A percentile compares a stretch with the other conserved stretches of the same genome.
phyloP scores from a whole-genome alignment of 495 filamentous ascomycete species.

The Xylaria bambusicola region DNA sequence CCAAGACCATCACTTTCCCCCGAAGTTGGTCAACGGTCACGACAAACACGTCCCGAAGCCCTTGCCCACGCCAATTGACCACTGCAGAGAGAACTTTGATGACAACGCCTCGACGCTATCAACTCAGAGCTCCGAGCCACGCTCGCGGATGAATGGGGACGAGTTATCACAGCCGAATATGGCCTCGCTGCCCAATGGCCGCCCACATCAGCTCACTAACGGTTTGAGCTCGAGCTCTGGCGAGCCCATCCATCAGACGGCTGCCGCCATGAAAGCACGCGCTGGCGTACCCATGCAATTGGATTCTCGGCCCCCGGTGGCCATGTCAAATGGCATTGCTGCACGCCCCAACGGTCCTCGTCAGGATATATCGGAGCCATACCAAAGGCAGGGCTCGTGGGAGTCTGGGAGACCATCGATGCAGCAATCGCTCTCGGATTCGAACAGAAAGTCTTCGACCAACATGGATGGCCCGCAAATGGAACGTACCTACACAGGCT shows the following conservation, averaged over 20 bases:
- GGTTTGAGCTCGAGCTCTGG: conserved; percentile 14
- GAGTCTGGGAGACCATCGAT: conserved; percentile 35
- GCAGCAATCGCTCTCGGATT: conserved; percentile 37
- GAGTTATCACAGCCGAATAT: conserved; percentile 34
- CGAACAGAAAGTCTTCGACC: conserved; percentile 33
- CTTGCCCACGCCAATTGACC: conserved; percentile 33
- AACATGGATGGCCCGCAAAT: conserved; percentile 33
- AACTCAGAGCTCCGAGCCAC: conserved; percentile 39
- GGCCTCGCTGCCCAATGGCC: conserved; percentile 40
- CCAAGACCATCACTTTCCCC: conserved; percentile 23
- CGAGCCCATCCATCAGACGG: conserved; percentile 1
- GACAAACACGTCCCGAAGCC: conserved; percentile 27
- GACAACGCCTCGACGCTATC: conserved; percentile 39
- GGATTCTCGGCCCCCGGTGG: conserved; percentile 20
- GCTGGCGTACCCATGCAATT: conserved; percentile 22
- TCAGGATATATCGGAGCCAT: conserved; percentile 26
- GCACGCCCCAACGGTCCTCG: conserved; percentile 21
- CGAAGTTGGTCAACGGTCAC: conserved; percentile 31
- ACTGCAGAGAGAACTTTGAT: conserved; percentile 37
- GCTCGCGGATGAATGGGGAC: conserved; percentile 40
- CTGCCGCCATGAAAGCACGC: conserved; percentile 17
- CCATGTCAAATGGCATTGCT: conserved; percentile 15
- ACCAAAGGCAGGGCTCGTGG: conserved; percentile 29
- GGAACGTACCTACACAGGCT: conserved; percentile 28
- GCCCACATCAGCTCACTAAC: conserved; percentile 30